Evolutionary conservation across 805 yeast species (phyloP).

Genomic region (Candida golubevii): DNA sequence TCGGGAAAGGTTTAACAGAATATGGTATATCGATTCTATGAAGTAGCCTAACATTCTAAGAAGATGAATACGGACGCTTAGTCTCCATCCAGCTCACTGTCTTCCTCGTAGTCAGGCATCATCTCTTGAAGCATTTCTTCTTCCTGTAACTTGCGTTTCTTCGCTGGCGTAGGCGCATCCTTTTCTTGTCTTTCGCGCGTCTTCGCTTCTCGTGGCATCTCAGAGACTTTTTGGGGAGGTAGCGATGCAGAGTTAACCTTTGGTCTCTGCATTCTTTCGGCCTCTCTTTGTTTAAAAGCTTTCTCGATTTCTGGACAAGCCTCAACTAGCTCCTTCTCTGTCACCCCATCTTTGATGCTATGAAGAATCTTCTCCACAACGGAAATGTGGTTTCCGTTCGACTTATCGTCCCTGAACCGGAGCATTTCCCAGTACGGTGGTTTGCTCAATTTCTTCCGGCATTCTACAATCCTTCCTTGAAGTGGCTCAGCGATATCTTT

Average conservation of each 20-base stretch:
- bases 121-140: conserved; percentile 15
- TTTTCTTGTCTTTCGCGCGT: conserved; percentile 3
- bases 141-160: conserved; percentile 8
- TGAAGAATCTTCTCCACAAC: conserved; percentile 80
- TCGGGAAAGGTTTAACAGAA: too few relatives aligned
- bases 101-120: conserved; percentile 21
- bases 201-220: conserved; percentile 1
- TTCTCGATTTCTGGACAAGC: conserved; percentile 53
- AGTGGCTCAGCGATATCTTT: conserved; percentile 73
- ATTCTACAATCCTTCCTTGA: conserved; percentile 86
- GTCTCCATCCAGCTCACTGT: conserved; percentile 18
- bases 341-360: conserved; percentile 83
- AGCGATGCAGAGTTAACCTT: conserved; percentile 1
- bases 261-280: conserved; percentile 25
- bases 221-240: conserved; percentile 8
- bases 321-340: conserved; percentile 66
- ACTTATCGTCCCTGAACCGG: conserved; percentile 90
- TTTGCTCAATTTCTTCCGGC: conserved; percentile 55
- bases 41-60: neutral
- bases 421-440: conserved; percentile 74
- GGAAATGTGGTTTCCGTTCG: conserved; percentile 76
- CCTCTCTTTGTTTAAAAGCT: conserved; percentile 59
- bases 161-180: conserved; percentile 1
- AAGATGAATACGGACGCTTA: neutral
- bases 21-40: too few relatives aligned